Evolutionary conservation across 805 yeast genomes (phyloP).

Genomic region (Pichia heedii): DNA sequence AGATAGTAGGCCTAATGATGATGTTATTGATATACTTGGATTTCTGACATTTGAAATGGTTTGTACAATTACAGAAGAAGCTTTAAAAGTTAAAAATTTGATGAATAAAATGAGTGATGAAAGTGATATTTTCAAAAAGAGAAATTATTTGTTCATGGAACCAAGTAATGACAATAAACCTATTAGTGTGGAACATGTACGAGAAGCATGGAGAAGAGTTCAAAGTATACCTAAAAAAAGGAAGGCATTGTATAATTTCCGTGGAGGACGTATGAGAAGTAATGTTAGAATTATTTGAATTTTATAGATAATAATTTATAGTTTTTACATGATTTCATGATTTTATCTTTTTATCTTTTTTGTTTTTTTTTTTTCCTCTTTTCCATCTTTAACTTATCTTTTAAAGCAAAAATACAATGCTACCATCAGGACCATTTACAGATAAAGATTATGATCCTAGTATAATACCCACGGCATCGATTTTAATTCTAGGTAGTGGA

Average conservation of each 20-base stretch:
- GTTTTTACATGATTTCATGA: too few species aligned
- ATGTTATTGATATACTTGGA: constrained; percentile 91
- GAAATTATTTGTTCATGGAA: constrained; percentile 68
- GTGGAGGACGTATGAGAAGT: constrained; percentile 54
- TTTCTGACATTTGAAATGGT: constrained; percentile 95
- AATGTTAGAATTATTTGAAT: constrained; percentile 39
- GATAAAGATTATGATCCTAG: constrained; percentile 24
- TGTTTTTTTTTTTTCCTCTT: too few species aligned
- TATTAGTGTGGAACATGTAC: constrained; percentile 67
- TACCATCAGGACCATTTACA: constrained; percentile 23
- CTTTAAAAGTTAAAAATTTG: constrained; percentile 60
- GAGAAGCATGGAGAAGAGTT: constrained; percentile 80
- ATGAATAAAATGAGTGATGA: constrained; percentile 32
- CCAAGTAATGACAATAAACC: constrained; percentile 82
- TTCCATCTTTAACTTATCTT: too few species aligned
- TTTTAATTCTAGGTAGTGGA: constrained; percentile 64
- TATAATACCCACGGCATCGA: constrained; percentile 13
- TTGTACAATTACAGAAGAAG: constrained; percentile 87
- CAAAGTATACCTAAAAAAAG: constrained; percentile 51
- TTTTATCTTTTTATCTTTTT: too few species aligned
- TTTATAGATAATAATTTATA: too few species aligned
- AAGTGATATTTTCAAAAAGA: constrained; percentile 24
- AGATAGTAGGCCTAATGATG: constrained; percentile 90
- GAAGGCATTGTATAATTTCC: constrained; percentile 59
- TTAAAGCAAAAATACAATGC: constrained; percentile 10